A percentile compares a stretch with the other conserved stretches of the same genome.
Evolutionary conservation across 2,329 filamentous ascomycete species (phyloP).

Genomic region (Beauveria sp.): DNA sequence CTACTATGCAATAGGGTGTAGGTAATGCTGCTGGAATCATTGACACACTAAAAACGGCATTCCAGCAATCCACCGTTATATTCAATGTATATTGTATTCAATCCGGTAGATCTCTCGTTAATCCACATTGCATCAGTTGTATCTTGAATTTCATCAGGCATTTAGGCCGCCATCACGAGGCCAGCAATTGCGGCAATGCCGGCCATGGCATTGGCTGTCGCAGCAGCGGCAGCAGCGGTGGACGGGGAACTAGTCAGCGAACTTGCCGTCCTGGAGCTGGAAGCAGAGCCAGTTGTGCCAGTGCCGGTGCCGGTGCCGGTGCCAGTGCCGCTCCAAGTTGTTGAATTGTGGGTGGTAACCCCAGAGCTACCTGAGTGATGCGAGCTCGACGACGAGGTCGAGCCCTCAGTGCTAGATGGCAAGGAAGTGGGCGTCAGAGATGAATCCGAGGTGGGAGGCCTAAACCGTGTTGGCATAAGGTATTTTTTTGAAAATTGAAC

Average conservation of each 20-base stretch:
- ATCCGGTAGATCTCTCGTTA: not conserved
- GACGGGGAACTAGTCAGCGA: not conserved
- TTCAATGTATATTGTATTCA: not conserved
- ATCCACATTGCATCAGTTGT: not conserved
- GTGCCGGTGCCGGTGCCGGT: not conserved
- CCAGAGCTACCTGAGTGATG: not conserved
- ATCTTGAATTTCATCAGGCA: not conserved
- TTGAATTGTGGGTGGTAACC: not conserved
- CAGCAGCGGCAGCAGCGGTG: not conserved
- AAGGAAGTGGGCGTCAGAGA: not conserved
- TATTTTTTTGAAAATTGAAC: not conserved
- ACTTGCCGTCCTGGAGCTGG: not conserved
- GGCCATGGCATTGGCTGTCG: conserved; percentile 5
- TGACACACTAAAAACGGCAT: no score
- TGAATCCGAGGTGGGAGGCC: not conserved
- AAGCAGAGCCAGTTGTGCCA: not conserved
- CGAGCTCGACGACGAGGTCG: not conserved
- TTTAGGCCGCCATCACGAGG: not conserved
- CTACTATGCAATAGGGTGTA: not conserved
- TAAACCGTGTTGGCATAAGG: not conserved
- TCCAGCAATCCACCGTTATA: not conserved
- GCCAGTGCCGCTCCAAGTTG: not conserved
- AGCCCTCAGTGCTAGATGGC: not conserved
- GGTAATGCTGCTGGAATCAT: not conserved
- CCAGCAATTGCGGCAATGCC: conserved; percentile 8